Conservation (phyloP, 2,329 filamentous ascomycete genomes). For the Polychaeton citri region DNA sequence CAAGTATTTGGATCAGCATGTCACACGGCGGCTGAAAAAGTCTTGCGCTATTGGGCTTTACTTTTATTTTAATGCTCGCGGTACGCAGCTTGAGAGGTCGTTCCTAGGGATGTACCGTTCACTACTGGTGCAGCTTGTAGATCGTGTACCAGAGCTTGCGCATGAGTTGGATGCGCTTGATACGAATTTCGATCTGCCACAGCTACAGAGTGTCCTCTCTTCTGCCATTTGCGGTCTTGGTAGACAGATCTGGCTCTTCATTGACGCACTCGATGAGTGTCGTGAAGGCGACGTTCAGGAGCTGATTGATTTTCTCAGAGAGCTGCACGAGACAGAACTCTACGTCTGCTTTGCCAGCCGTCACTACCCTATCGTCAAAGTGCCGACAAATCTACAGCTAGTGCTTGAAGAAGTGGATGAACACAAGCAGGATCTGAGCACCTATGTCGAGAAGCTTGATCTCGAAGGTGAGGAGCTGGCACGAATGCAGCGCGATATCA, state of each 20-base stretch:
- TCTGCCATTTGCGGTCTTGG: conserved; percentile 16
- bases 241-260: conserved; percentile 20
- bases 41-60: conserved; percentile 9
- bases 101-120: conserved; percentile 38
- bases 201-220: conserved; percentile 18
- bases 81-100: conserved; percentile 31
- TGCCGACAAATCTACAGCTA: conserved; percentile 18
- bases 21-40: conserved; percentile 4
- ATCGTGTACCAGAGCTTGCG: conserved; percentile 21
- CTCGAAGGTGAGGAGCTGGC: neutral
- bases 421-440: conserved; percentile 20
- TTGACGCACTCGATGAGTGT: conserved; percentile 37
- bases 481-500: conserved; percentile 15
- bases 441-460: conserved; percentile 18
- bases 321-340: conserved; percentile 16
- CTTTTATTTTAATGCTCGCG: conserved; percentile 40
- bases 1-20: conserved; percentile 11
- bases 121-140: conserved; percentile 34
- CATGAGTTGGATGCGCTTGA: conserved; percentile 15
- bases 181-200: conserved; percentile 6
- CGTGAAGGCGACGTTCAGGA: conserved; percentile 24
- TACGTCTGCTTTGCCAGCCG: conserved; percentile 29
- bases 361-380: conserved; percentile 30
- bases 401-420: conserved; percentile 23
- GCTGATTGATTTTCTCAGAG: conserved; percentile 26